A percentile compares a stretch with the other conserved stretches of the same genome.
Evolutionary conservation across 2,329 filamentous ascomycete species (phyloP).

Genomic region (Ceratocystis alfenasii): DNA sequence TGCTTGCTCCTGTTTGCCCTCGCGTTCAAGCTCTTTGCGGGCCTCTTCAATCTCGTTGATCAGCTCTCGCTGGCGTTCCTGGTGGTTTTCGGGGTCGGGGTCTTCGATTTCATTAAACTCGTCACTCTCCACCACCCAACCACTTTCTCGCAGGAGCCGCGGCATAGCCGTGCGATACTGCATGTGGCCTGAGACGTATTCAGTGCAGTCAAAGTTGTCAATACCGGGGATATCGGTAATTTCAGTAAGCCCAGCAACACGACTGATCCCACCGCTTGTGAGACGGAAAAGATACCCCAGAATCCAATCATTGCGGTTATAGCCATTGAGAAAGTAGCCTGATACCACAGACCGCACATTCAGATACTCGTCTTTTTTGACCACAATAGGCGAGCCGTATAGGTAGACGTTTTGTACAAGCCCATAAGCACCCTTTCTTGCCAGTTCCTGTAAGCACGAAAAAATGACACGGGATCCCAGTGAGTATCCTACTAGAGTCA

Average conservation of each 20-base stretch:
- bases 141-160: slow-evolving; percentile 69
- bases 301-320: slow-evolving; percentile 94
- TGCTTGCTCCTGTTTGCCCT: slow-evolving; percentile 46
- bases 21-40: slow-evolving; percentile 69
- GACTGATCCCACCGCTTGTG: slow-evolving; percentile 81
- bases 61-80: slow-evolving; percentile 74
- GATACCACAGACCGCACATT: slow-evolving; percentile 71
- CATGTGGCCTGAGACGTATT: slow-evolving; percentile 85
- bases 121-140: slow-evolving; percentile 82
- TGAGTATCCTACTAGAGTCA: slow-evolving; percentile 91
- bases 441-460: slow-evolving; percentile 76
- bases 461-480: slow-evolving; percentile 87
- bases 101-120: slow-evolving; percentile 97
- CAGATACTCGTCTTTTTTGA: slow-evolving; percentile 80
- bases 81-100: slow-evolving; percentile 87
- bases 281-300: slow-evolving; percentile 89
- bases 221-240: slow-evolving; percentile 66
- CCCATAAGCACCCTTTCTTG: slow-evolving; percentile 70
- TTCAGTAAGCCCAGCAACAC: slow-evolving; percentile 69
- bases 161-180: slow-evolving; percentile 92
- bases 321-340: slow-evolving; percentile 91
- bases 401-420: slow-evolving; percentile 90
- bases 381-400: slow-evolving; percentile 84
- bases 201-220: slow-evolving; percentile 82
- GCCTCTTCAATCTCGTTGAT: slow-evolving; percentile 97